Conservation (phyloP, 1,139 yeast genomes). For the Blastobotrys buckinghamii region DNA sequence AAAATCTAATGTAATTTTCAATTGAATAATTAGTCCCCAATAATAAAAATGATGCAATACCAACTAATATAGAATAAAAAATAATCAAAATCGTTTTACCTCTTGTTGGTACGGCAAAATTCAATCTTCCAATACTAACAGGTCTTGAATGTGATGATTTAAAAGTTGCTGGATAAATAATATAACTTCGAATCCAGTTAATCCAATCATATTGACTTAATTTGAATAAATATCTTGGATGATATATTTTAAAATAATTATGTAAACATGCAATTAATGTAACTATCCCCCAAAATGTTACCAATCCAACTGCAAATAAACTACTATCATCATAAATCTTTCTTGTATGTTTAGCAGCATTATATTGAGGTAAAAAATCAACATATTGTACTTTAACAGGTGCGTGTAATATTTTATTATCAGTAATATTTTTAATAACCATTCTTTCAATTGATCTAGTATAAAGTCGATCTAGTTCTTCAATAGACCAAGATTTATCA, state of each 20-base stretch:
- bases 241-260: slow-evolving; percentile 8
- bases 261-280: slow-evolving; percentile 8
- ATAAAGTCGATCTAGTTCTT: slow-evolving; percentile 17
- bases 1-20: slow-evolving; percentile 34
- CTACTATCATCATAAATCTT: slow-evolving; percentile 17
- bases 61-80: slow-evolving; percentile 26
- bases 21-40: too few species aligned
- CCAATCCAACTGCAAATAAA: slow-evolving; percentile 16
- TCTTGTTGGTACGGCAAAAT: slow-evolving; percentile 29
- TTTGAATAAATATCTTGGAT: slow-evolving; percentile 10
- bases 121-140: slow-evolving; percentile 19
- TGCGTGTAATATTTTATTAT: neutral
- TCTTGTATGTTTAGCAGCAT: slow-evolving; percentile 19
- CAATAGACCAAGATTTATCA: slow-evolving; percentile 10
- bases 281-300: slow-evolving; percentile 20
- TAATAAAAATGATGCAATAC: slow-evolving; percentile 21
- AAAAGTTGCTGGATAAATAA: slow-evolving; percentile 32
- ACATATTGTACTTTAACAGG: slow-evolving; percentile 17
- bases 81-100: slow-evolving; percentile 29
- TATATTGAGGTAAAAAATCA: slow-evolving; percentile 15
- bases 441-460: slow-evolving; percentile 11
- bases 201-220: neutral
- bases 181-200: slow-evolving; percentile 22
- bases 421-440: slow-evolving; percentile 11
- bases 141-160: slow-evolving; percentile 29